Conservation (phyloP, 2,329 filamentous ascomycete species). For the Diplodia seriata region DNA sequence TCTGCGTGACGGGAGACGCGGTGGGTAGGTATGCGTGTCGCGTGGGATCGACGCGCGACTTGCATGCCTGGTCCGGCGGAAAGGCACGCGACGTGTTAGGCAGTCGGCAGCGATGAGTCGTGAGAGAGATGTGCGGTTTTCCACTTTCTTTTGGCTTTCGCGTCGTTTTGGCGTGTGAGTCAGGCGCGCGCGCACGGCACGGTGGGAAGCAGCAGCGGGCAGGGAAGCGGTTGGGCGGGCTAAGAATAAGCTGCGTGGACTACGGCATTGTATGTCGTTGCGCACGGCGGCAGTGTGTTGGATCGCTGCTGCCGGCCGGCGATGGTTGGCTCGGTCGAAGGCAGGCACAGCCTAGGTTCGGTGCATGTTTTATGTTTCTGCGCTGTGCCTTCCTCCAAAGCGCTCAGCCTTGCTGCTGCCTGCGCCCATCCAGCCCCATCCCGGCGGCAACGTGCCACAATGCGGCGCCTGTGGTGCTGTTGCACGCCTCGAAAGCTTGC, state of each 20-base stretch:
- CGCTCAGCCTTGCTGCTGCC: slow-evolving; percentile 3
- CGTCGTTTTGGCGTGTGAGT: not conserved
- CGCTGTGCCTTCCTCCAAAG: too few species aligned
- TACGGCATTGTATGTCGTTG: not conserved
- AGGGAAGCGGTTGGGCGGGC: not conserved
- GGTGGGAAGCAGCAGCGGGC: not conserved
- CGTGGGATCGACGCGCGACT: slow-evolving; percentile 1
- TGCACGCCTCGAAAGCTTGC: not conserved
- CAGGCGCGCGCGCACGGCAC: slow-evolving; percentile 5
- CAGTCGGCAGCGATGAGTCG: not conserved
- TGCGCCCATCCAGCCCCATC: not conserved
- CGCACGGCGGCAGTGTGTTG: slow-evolving; percentile 3
- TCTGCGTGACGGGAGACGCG: too few species aligned
- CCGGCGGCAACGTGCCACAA: not conserved
- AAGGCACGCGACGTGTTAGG: not conserved
- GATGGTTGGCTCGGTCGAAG: not conserved
- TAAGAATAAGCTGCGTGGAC: not conserved
- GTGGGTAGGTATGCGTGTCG: not conserved
- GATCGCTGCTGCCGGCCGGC: not conserved
- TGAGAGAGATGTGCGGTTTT: not conserved
- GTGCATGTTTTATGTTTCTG: slow-evolving; percentile 7
- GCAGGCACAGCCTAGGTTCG: not conserved
- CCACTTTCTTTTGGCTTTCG: not conserved
- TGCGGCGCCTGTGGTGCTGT: not conserved
- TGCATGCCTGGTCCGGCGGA: not conserved